Conservation (phyloP, 108 stramenopile genomes). For the Schizochytrium sp. region DNA sequence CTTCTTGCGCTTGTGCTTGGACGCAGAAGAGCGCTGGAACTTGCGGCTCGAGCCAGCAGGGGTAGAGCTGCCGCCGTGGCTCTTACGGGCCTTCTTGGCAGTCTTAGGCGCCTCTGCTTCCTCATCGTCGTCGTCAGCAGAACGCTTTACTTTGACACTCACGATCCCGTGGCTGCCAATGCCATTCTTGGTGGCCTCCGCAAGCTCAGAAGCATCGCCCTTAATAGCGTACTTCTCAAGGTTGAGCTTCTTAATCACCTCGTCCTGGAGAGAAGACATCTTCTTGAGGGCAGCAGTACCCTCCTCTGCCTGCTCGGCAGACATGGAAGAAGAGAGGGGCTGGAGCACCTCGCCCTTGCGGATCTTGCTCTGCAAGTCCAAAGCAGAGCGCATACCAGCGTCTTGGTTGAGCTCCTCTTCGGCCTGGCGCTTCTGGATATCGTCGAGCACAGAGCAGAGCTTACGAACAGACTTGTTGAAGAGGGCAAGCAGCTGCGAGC, state of each 20-base stretch:
- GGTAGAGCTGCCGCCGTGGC: not conserved
- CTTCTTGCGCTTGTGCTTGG: slow-evolving; percentile 47
- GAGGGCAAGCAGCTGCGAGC: slow-evolving; percentile 91
- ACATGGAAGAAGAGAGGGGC: slow-evolving; percentile 50
- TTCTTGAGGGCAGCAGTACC: not conserved
- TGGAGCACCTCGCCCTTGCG: not conserved
- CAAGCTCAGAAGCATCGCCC: not conserved
- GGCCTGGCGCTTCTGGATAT: slow-evolving; percentile 83
- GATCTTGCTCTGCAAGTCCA: slow-evolving; percentile 24
- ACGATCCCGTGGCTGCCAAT: slow-evolving; percentile 35
- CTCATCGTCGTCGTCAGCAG: not conserved
- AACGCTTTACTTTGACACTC: slow-evolving; percentile 8
- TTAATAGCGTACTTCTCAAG: slow-evolving; percentile 22
- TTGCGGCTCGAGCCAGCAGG: not conserved
- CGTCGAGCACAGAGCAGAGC: slow-evolving; percentile 81
- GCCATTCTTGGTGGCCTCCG: slow-evolving; percentile 16
- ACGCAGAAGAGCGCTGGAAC: slow-evolving; percentile 40
- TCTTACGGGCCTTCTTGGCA: slow-evolving; percentile 56
- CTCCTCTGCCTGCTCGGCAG: not conserved
- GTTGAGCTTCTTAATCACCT: not conserved
- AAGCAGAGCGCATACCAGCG: slow-evolving; percentile 13
- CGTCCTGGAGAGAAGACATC: not conserved
- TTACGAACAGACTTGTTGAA: slow-evolving; percentile 96
- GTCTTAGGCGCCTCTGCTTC: slow-evolving; percentile 25
- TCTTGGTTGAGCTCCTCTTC: slow-evolving; percentile 70